Percentiles rank a stretch among this genome's conserved stretches.
Evolutionary conservation across 352 stramenopile species (phyloP).

Genomic region (Globisporangium parvum): DNA sequence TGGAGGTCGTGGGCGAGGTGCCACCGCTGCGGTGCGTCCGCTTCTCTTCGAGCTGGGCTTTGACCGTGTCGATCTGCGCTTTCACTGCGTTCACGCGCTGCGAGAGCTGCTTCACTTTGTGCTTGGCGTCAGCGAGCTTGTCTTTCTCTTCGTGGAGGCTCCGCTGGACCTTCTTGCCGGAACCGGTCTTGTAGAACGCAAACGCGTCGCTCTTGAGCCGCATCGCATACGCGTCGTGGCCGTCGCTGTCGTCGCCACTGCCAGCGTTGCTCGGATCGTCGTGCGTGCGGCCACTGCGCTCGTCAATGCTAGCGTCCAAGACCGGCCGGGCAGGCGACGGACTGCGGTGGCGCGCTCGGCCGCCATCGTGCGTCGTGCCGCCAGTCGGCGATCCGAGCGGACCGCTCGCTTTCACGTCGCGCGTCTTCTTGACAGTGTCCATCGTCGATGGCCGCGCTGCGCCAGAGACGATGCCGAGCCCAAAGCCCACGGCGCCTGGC

Average conservation of each 20-base stretch:
- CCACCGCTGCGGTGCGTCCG: constrained; percentile 24
- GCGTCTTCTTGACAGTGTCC: constrained; percentile 44
- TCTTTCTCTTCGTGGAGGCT: constrained; percentile 70
- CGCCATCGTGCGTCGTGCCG: not conserved
- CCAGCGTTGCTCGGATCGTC: constrained; percentile 23
- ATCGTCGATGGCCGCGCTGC: constrained; percentile 60
- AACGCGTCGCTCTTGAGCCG: constrained; percentile 66
- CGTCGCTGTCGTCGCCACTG: constrained; percentile 10
- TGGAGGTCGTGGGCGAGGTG: constrained; percentile 5
- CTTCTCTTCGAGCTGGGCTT: constrained; percentile 61
- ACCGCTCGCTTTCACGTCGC: constrained; percentile 2
- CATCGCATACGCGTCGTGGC: constrained; percentile 7
- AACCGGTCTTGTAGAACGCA: constrained; percentile 51
- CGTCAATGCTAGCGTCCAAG: constrained; percentile 9
- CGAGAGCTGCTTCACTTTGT: constrained; percentile 67
- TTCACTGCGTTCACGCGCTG: constrained; percentile 78
- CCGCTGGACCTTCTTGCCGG: constrained; percentile 52
- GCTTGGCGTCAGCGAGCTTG: constrained; percentile 63
- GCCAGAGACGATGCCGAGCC: constrained; percentile 43
- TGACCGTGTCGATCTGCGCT: constrained; percentile 58
- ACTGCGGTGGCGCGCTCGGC: constrained; percentile 25
- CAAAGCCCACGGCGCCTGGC: constrained; percentile 44
- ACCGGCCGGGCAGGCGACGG: constrained; percentile 25
- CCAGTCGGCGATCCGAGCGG: not conserved
- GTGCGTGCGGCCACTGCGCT: constrained; percentile 1